Evolutionary conservation across 441 rosid species (phyloP).

Genomic region (Breynia disticha): DNA sequence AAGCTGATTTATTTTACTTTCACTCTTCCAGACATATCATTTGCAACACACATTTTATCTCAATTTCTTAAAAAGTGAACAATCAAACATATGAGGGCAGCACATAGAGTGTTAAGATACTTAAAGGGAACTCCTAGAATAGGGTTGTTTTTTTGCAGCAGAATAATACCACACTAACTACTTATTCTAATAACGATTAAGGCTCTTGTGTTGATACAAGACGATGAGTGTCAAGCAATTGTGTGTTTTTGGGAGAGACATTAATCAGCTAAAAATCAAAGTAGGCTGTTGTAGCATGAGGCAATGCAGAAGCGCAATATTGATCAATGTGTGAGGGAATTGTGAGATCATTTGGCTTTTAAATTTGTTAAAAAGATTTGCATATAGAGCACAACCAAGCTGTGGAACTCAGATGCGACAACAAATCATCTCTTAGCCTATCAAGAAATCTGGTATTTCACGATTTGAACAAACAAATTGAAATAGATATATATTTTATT

Average conservation of each 20-base stretch:
- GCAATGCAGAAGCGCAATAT: neutral
- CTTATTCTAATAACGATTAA: neutral
- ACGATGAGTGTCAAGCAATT: neutral
- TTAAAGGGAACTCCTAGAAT: no score
- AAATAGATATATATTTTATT: no score
- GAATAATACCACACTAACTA: neutral
- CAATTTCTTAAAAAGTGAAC: neutral
- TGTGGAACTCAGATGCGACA: no score
- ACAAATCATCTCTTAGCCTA: no score
- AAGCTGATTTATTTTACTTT: no score
- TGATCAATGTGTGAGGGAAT: neutral
- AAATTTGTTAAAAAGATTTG: neutral
- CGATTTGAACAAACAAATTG: no score
- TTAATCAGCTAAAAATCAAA: neutral
- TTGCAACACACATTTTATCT: neutral
- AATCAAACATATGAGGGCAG: neutral
- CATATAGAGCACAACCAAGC: no score
- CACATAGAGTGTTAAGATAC: no score
- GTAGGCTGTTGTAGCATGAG: neutral
- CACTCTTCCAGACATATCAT: no score
- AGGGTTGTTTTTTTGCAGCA: neutral
- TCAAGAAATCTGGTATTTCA: no score
- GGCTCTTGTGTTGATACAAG: neutral
- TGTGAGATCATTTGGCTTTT: neutral
- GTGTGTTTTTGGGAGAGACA: neutral